A percentile compares a stretch with the other conserved stretches of the same genome.
These are phyloP conservation scores for Flaveria ramosissima DNA, from an alignment of 129 eudicot genomes.

Conservation along the genomic window DNA sequence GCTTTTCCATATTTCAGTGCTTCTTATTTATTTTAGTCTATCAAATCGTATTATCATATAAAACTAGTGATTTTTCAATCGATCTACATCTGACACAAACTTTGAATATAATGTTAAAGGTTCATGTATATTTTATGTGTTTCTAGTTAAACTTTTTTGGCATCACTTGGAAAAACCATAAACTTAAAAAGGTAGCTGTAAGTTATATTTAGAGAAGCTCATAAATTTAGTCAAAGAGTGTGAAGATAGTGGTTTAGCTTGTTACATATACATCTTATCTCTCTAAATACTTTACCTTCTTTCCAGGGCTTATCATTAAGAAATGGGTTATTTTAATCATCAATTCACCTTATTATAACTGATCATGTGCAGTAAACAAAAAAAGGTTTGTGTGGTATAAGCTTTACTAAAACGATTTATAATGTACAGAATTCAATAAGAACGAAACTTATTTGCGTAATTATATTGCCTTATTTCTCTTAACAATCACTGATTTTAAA, in stretches of 20 bases:
- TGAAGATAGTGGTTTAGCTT: too few relatives aligned
- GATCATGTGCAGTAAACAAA: not conserved
- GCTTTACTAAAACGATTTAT: not conserved
- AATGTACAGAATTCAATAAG: not conserved
- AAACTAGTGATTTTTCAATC: not conserved
- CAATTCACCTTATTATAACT: not conserved
- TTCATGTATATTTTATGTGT: too few relatives aligned
- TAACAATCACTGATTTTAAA: not conserved
- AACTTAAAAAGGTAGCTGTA: too few relatives aligned
- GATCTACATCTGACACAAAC: not conserved
- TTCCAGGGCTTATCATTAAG: too few relatives aligned
- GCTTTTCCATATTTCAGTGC: constrained; percentile 38
- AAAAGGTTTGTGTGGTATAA: not conserved
- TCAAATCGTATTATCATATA: constrained; percentile 15
- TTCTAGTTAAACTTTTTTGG: too few relatives aligned
- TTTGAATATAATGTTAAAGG: not conserved
- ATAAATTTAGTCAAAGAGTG: too few relatives aligned
- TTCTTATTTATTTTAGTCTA: constrained; percentile 19
- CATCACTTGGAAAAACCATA: too few relatives aligned
- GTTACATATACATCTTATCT: not conserved
- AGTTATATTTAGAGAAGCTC: too few relatives aligned
- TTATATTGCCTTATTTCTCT: not conserved
- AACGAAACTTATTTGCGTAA: not conserved
- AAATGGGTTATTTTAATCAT: not conserved
- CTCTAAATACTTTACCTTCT: too few relatives aligned